Conservation (phyloP, 129 eudicot genomes). For the Artemisia tridentata region DNA sequence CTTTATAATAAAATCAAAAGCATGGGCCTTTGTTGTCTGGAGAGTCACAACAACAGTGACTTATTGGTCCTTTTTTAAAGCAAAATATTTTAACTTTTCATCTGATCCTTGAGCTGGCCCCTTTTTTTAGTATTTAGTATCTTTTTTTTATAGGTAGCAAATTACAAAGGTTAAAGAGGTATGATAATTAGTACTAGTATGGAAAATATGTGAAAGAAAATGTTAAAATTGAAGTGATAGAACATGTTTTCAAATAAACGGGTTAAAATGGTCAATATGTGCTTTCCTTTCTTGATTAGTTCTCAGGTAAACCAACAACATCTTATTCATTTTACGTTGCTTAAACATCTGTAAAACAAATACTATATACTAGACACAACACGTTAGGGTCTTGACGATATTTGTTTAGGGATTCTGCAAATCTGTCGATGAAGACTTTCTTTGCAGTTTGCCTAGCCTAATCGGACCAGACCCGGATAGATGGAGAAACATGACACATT, state of each 20-base stretch:
- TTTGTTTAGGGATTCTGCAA: neutral
- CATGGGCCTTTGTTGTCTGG: constrained; percentile 75
- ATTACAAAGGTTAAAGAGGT: neutral
- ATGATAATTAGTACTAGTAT: too few species aligned
- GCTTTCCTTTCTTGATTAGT: neutral
- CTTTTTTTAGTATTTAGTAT: neutral
- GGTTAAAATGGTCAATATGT: neutral
- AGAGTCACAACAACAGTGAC: constrained; percentile 44
- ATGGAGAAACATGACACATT: constrained; percentile 32
- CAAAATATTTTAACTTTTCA: constrained; percentile 38
- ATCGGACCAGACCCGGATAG: neutral
- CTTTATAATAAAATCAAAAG: constrained; percentile 54
- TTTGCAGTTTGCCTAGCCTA: neutral
- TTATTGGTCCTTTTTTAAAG: constrained; percentile 40
- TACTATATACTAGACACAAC: neutral
- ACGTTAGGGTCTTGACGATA: neutral
- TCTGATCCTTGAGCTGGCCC: constrained; percentile 32
- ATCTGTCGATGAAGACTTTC: neutral
- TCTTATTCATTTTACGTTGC: neutral
- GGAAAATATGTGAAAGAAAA: too few species aligned
- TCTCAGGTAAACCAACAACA: neutral
- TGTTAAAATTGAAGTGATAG: neutral
- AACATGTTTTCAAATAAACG: neutral
- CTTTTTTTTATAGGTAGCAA: neutral
- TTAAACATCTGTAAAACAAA: neutral